These are phyloP conservation scores for Ramicandelaber brevisporus DNA, from an alignment of 192 early-diverging fungal genomes.

Conservation along the genomic window DNA sequence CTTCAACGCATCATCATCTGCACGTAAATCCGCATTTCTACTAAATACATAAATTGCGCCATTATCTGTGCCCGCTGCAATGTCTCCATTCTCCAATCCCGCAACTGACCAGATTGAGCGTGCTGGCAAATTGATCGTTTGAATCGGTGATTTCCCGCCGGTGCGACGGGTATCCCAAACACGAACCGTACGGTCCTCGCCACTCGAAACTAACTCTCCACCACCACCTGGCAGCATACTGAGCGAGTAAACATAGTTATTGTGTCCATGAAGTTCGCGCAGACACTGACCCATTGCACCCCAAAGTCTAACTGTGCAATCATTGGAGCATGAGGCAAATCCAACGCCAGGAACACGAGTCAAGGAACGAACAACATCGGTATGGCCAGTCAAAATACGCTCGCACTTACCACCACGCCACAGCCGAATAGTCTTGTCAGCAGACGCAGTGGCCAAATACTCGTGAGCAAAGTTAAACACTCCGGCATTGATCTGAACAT, in stretches of 20 bases:
- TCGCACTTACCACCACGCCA: slow-evolving; percentile 48
- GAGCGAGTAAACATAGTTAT: slow-evolving; percentile 78
- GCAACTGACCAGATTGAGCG: slow-evolving; percentile 81
- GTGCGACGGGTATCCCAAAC: slow-evolving; percentile 68
- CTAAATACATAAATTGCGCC: slow-evolving; percentile 63
- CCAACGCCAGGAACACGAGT: slow-evolving; percentile 25
- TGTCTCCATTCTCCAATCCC: slow-evolving; percentile 51
- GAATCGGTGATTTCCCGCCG: slow-evolving; percentile 5
- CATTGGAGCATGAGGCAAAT: slow-evolving; percentile 76
- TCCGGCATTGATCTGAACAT: neutral
- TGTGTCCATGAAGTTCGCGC: slow-evolving; percentile 58
- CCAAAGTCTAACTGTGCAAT: slow-evolving; percentile 76
- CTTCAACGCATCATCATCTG: slow-evolving; percentile 13
- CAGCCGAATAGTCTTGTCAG: slow-evolving; percentile 70
- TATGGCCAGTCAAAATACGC: slow-evolving; percentile 52
- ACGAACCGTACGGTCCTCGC: slow-evolving; percentile 76
- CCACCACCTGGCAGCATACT: slow-evolving; percentile 32
- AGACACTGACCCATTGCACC: slow-evolving; percentile 35
- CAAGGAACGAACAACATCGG: slow-evolving; percentile 72
- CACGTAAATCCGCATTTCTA: slow-evolving; percentile 25
- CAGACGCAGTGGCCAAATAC: slow-evolving; percentile 30
- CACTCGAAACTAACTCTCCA: slow-evolving; percentile 65
- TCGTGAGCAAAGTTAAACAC: neutral
- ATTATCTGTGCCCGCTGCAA: slow-evolving; percentile 65
- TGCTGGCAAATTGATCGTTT: slow-evolving; percentile 67